These are phyloP conservation scores for Fusarium multiceps DNA, from an alignment of 2,329 filamentous ascomycete genomes.

Conservation along the genomic window DNA sequence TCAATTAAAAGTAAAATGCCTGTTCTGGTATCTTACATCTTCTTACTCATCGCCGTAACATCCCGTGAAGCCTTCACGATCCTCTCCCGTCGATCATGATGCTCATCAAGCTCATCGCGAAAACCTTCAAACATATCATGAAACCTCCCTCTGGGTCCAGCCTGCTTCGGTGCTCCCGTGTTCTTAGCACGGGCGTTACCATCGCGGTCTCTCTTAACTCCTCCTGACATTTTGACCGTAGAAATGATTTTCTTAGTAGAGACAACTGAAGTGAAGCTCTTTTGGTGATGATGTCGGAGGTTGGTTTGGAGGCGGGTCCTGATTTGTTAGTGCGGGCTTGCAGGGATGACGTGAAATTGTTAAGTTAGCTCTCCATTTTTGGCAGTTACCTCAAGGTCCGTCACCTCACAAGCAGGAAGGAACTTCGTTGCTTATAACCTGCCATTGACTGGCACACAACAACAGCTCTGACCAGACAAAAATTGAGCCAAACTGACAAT, in stretches of 20 bases:
- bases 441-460: constrained; percentile 29
- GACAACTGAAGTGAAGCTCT: background rate
- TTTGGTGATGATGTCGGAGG: constrained; percentile 36
- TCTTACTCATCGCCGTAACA: constrained; percentile 94
- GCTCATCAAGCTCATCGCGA: constrained; percentile 88
- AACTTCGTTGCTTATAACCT: constrained; percentile 16
- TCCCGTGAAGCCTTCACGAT: constrained; percentile 92
- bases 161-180: constrained; percentile 40
- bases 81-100: constrained; percentile 90
- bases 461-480: background rate
- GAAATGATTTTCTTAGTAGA: background rate
- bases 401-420: background rate
- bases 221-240: constrained; percentile 21
- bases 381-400: constrained; percentile 20
- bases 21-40: constrained; percentile 73
- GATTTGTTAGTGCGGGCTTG: constrained; percentile 37
- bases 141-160: constrained; percentile 57
- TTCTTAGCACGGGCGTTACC: constrained; percentile 60
- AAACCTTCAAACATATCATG: constrained; percentile 87
- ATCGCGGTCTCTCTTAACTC: constrained; percentile 50
- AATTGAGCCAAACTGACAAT: background rate
- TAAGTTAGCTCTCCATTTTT: constrained; percentile 33
- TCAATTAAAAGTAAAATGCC: accelerated
- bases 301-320: constrained; percentile 36
- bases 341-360: constrained; percentile 43